Base-by-base conservation (phyloP, 768 basidiomycete species). In the Lactarius indigo region DNA sequence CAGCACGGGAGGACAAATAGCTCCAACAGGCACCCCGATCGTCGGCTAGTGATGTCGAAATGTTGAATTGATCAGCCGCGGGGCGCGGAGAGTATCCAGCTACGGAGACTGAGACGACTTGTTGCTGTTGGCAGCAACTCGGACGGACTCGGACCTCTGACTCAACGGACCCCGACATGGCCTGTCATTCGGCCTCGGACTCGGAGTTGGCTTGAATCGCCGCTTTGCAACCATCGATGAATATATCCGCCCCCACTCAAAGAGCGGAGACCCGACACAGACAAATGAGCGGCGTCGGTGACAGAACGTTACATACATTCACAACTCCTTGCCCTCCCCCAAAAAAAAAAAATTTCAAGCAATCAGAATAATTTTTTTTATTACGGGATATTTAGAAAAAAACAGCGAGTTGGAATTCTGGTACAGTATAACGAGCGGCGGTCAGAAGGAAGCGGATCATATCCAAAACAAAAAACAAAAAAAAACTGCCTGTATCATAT, bases 21-120 rank as follows among this genome's bases (percentile, higher is more conserved):
- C 31, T 61, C 33, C 42, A 31, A 33, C 8, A 17, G 61, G 23
- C 28, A 58, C 30, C 12, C 65, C 65, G 65, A 66, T 63, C 56
- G 61, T 63, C 65, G 65, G 65, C 65, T 66, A 63, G 23, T 26
- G 54, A 57, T 44, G 65, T 57, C 37, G 35, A 63, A 31, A 42
- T 62, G 60, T 66, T 33, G 56, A 31, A 39, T 62, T 58, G 57
- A 58, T 62, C 65, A 62, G 33, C 61, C 65, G 61, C 65, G 65
- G 61, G 26, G 26, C 33, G 28, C 31, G 30, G 55, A 33, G 52
- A 30, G 17, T 15, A 54, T 28, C 23, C 42, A 44, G 42, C 50
- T 52, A 26, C 50, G 26, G 50, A 26, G 50, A 52, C 50, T 26
- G 50, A 52, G 50, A 26, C 26, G 50, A 23, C 3, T 10, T 50